phyloP scores from a whole-genome alignment of 208 protist genomes.

The Acanthamoeba pearcei region DNA sequence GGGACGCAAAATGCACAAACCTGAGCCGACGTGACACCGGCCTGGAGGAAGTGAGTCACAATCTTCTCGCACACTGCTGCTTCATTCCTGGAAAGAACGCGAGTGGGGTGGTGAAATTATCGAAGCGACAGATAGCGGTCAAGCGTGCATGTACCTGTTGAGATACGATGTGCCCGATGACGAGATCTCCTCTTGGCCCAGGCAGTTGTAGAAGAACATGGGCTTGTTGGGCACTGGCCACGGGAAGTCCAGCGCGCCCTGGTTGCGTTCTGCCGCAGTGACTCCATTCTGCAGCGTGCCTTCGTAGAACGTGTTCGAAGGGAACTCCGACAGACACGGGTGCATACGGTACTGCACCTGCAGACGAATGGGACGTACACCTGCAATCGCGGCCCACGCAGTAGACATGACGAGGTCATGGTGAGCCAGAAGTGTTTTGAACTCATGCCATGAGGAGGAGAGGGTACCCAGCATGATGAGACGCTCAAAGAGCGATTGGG shows the following conservation, averaged over 20 bases:
- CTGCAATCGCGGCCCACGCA: background rate
- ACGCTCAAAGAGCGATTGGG: conserved; percentile 97
- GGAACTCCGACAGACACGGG: conserved; percentile 96
- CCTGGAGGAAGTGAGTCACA: conserved; percentile 93
- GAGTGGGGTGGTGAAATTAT: background rate
- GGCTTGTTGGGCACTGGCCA: conserved; percentile 94
- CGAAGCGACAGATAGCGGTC: background rate
- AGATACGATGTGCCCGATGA: conserved; percentile 96
- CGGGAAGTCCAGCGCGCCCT: conserved; percentile 89
- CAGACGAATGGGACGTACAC: conserved; percentile 93
- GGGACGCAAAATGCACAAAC: background rate
- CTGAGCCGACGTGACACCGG: conserved; percentile 88
- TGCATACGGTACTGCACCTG: conserved; percentile 99
- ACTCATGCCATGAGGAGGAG: background rate
- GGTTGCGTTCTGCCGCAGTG: conserved; percentile 81
- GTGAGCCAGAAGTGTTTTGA: background rate
- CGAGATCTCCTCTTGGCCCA: conserved; percentile 94
- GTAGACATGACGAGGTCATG: background rate
- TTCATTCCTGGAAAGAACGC: conserved; percentile 76
- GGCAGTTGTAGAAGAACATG: conserved; percentile 96
- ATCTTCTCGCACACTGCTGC: conserved; percentile 93
- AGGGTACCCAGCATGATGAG: conserved; percentile 91
- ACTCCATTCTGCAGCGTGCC: conserved; percentile 98
- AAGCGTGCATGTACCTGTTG: conserved; percentile 89
- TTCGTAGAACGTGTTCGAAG: conserved; percentile 98